Percentiles rank a stretch among this genome's conserved stretches.
Conservation (phyloP, 306 rosid genomes). For the Lablab purpureus region DNA sequence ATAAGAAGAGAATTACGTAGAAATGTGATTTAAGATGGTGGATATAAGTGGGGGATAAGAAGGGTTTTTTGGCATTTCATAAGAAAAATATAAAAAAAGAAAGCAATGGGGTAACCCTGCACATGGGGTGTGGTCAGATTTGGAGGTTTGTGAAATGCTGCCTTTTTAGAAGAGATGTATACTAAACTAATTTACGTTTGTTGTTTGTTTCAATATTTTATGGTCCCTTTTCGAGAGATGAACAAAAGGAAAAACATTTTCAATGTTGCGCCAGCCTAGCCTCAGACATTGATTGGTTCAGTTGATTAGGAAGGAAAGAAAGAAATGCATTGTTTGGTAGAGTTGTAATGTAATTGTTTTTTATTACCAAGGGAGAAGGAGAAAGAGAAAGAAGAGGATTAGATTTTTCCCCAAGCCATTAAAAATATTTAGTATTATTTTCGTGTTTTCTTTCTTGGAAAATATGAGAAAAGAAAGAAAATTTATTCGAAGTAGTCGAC, state of each 20-base stretch:
- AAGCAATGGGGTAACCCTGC: conserved; percentile 63
- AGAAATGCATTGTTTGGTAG: conserved; percentile 34
- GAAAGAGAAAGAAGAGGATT: not conserved
- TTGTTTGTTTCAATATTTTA: conserved; percentile 44
- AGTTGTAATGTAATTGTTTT: not conserved
- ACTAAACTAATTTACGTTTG: conserved; percentile 33
- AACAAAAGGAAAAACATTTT: conserved; percentile 22
- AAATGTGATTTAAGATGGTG: conserved; percentile 49
- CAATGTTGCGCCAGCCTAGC: conserved; percentile 49
- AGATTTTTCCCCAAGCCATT: not conserved
- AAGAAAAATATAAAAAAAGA: conserved; percentile 44
- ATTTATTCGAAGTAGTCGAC: not conserved
- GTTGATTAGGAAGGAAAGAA: conserved; percentile 43
- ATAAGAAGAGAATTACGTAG: conserved; percentile 40
- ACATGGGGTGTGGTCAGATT: conserved; percentile 83
- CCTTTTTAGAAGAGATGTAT: conserved; percentile 39
- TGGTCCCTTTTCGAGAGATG: conserved; percentile 23
- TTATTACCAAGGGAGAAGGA: not conserved
- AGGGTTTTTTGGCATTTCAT: conserved; percentile 62
- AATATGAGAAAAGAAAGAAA: not conserved
- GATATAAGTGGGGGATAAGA: conserved; percentile 53
- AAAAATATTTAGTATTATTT: not conserved
- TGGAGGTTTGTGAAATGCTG: conserved; percentile 58
- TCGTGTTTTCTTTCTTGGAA: not conserved
- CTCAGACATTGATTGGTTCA: conserved; percentile 35